Conservation (phyloP, 2,329 filamentous ascomycete species). For the Cladosporium halotolerans region DNA sequence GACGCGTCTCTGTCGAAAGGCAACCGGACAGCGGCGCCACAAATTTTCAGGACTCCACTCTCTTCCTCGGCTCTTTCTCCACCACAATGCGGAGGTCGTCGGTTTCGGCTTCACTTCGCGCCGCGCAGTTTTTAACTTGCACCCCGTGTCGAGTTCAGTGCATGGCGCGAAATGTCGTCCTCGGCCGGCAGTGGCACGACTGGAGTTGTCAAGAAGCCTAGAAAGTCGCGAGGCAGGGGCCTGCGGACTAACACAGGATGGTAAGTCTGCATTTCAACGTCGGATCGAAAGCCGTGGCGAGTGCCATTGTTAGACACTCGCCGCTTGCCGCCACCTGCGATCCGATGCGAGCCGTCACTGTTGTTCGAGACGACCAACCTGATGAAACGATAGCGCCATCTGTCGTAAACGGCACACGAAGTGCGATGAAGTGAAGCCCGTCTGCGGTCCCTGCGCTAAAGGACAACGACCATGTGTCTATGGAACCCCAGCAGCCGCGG, state of each 20-base stretch:
- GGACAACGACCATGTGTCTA: slow-evolving; percentile 39
- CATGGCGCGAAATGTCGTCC: no score
- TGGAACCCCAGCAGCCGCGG: slow-evolving; percentile 13
- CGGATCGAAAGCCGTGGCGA: not conserved
- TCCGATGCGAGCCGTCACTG: not conserved
- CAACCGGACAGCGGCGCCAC: no score
- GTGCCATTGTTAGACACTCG: not conserved
- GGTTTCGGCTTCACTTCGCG: not conserved
- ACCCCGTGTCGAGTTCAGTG: slow-evolving; percentile 1
- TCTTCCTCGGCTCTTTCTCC: not conserved
- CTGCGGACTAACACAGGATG: slow-evolving; percentile 22
- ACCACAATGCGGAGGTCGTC: not conserved
- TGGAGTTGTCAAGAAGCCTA: slow-evolving; percentile 15
- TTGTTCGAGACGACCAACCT: not conserved
- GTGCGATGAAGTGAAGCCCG: slow-evolving; percentile 44
- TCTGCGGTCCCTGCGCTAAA: slow-evolving; percentile 41
- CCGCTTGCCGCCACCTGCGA: not conserved
- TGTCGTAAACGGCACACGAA: slow-evolving; percentile 42
- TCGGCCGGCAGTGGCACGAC: not conserved
- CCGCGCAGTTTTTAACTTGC: not conserved
- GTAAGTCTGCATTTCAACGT: slow-evolving; percentile 6
- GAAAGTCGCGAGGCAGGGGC: slow-evolving; percentile 26
- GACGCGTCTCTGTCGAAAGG: no score
- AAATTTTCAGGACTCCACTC: no score
- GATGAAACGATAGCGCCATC: slow-evolving; percentile 16